A percentile compares a stretch with the other conserved stretches of the same genome.
Conservation (phyloP, 495 filamentous ascomycete species). For the Trichoderma parareesei region DNA sequence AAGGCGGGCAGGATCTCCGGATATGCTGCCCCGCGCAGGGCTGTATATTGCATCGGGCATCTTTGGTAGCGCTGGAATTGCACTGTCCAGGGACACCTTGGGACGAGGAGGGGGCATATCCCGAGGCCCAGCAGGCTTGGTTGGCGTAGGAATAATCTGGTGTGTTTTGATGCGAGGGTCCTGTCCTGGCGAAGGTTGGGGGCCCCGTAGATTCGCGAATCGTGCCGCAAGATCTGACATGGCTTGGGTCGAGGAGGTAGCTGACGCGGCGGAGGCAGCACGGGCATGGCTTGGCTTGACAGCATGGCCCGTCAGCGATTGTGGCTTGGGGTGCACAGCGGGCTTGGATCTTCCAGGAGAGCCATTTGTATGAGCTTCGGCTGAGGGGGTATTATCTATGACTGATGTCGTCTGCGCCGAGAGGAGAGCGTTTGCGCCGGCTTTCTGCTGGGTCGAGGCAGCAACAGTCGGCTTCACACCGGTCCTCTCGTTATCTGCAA, state of each 20-base stretch:
- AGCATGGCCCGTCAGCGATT: conserved; percentile 48
- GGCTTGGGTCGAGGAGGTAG: conserved; percentile 11
- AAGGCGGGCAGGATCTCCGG: conserved; percentile 41
- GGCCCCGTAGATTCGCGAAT: conserved; percentile 49
- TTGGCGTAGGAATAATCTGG: conserved; percentile 18
- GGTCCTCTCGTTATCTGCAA: conserved; percentile 52
- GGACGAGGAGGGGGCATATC: conserved; percentile 44
- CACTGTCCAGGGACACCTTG: conserved; percentile 47
- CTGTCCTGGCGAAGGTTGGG: conserved; percentile 18
- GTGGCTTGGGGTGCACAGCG: conserved; percentile 53
- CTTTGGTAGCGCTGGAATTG: conserved; percentile 53
- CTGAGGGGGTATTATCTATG: background rate
- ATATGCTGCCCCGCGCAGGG: conserved; percentile 52
- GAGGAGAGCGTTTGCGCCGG: background rate
- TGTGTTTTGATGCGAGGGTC: conserved; percentile 35
- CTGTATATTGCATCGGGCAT: conserved; percentile 82
- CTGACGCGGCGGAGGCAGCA: background rate
- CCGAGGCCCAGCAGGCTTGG: conserved; percentile 5
- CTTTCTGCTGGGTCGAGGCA: conserved; percentile 6
- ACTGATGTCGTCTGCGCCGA: background rate
- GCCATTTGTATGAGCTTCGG: conserved; percentile 14
- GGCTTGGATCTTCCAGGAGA: conserved; percentile 35
- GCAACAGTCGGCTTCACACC: conserved; percentile 34
- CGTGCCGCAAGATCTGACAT: conserved; percentile 44
- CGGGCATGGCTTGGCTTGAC: conserved; percentile 21